Evolutionary conservation across 1,284 basidiomycete genomes (phyloP), one percentile per base, ranked within the genome.

Genomic region (Apiotrichum montevideense): DNA sequence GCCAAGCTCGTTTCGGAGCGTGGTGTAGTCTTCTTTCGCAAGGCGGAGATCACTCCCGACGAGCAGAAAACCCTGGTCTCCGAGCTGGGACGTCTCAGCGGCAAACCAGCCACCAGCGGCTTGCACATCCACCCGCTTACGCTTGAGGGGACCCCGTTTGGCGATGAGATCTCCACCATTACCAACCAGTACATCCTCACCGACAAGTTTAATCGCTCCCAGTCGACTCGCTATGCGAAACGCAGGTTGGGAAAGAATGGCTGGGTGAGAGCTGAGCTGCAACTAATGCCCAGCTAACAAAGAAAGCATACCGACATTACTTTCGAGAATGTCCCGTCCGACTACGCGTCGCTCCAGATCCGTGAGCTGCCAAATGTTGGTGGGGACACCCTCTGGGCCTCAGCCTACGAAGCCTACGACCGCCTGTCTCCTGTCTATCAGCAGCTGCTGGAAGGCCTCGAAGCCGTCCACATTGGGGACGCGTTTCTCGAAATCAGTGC

Each of bases 11-110:
- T 87, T 55, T 83, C 85, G 2, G 80, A 85, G 53, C 83, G 86
- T 35, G 85, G 85, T 11, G 86, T 87, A 49, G 84, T 84, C 43
- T 87, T 87, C 76, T 86, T 88, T 80, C 79, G 82, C 21, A 76
- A 79, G 14, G 86, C 84, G 62, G 78, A 81, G 49, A 57, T 83
- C 51, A 74, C 72, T 4, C 62, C 79, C 10, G 76, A 77, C 2
- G 74, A 81, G 50, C 80, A 82, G 70, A 78, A 78, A 64, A 58
- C 68, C 49, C 78, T 85, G 46, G 79, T 74, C 8, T 69, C 76
- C 34, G 75, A 78, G 34, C 69, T 88, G 32, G 85, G 85, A 6
- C 74, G 80, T 55, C 75, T 84, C 1, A 76, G 82, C 3, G 85
- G 85, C 37, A 81, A 83, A 45, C 86, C 86, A 4, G 57, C 56